Base-by-base conservation (phyloP, 192 early-diverging fungal species). In the Paraglomus occultum region DNA sequence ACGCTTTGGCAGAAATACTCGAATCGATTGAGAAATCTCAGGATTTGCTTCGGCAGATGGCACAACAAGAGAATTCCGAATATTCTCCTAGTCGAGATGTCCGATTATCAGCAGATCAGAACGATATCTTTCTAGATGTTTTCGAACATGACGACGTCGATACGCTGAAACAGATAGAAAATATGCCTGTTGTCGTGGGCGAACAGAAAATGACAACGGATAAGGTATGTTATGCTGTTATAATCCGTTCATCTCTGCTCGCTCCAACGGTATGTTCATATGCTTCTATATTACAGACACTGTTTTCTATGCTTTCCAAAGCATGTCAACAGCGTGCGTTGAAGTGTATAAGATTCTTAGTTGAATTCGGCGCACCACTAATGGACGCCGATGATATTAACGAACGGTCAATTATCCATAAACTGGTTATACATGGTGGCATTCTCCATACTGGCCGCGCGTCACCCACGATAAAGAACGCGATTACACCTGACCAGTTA, bases 401-500 rank as follows among this genome's bases (percentile, higher is more conserved):
- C 52, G 84, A 85, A 40, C 81, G 87, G 4, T 84, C 84, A 42
- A 59, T 88, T 7, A 39, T 90, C 10, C 88, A 90, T 60, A 79
- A 64, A 65, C 71, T 86, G 23, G 76, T 73, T 2, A 78, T 87
- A 48, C 73, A 78, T 50, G 85, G 83, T 12, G 80, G 81, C 10
- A 69, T 20, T 18, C 67, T 84, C 31, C 46, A 73, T n/a, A 7
- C 8, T 61, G 69, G 38, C 23, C 64, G 38, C 20, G 50, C 14
- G 15, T 67, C 10, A 20, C 57, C 17, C 6, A 45, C 23, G 18
- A 40, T n/a, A 8, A 42, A 11, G 52, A 44, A 12, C 17, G 11
- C 12, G 45, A 17, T 18, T 46, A 43, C 15, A 10, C 23, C 17
- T 6, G 31, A 31, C 31, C 31, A 71, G 31, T 10, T 4, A 0